Evolutionary conservation across 2,329 filamentous ascomycete genomes (phyloP).

Genomic region (Neonectria magnoliae): DNA sequence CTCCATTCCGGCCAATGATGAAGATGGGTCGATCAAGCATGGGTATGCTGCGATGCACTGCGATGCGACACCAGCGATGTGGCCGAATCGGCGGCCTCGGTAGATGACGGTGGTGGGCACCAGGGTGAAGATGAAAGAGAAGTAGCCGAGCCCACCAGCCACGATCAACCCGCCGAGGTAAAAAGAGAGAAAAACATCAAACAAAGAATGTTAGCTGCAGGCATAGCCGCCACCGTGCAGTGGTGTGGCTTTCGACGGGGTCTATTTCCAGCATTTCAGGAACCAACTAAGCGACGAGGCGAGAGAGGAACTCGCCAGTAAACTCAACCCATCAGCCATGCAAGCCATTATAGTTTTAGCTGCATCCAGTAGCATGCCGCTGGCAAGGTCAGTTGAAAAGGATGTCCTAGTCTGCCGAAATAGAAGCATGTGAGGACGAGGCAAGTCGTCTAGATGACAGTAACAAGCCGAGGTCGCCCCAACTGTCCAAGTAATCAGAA

Average conservation of each 20-base stretch:
- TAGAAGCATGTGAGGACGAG: constrained; percentile 9
- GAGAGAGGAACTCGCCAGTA: constrained; percentile 6
- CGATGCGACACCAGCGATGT: constrained; percentile 6
- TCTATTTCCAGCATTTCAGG: constrained; percentile 13
- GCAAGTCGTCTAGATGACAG: not conserved
- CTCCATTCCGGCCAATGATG: not conserved
- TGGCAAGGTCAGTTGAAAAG: not conserved
- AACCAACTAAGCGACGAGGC: not conserved
- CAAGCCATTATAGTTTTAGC: not conserved
- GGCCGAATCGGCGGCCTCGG: constrained; percentile 14
- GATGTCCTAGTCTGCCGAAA: not conserved
- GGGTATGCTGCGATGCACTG: constrained; percentile 9
- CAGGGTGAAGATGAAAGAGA: not conserved
- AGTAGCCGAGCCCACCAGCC: constrained; percentile 1
- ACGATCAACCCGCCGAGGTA: constrained; percentile 15
- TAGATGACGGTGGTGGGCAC: constrained; percentile 7
- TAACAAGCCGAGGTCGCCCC: not conserved
- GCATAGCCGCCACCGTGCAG: constrained; percentile 16
- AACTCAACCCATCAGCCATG: constrained; percentile 6
- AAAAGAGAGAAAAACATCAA: constrained; percentile 3
- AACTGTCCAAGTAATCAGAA: not conserved
- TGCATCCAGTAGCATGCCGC: not conserved
- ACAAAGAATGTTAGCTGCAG: constrained; percentile 10
- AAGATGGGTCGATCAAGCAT: not conserved
- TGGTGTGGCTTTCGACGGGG: constrained; percentile 5